Conservation (phyloP, 1,284 basidiomycete genomes). For the Trametes polyzona region DNA sequence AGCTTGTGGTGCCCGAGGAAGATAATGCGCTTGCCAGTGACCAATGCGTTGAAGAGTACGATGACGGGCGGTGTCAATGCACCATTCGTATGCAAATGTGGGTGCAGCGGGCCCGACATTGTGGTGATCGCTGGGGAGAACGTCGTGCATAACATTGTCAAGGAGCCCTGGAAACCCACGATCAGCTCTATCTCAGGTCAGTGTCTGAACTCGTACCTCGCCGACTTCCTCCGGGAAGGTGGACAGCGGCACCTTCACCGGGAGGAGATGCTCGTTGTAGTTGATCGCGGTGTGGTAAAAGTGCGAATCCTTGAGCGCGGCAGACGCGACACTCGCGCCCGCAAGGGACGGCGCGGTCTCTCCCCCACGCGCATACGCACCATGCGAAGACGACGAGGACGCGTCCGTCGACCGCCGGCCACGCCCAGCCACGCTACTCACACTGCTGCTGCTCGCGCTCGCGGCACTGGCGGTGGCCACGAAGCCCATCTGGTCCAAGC, state of each 20-base stretch:
- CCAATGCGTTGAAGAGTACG: slow-evolving; percentile 92
- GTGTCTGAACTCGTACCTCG: slow-evolving; percentile 59
- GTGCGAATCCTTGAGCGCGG: slow-evolving; percentile 85
- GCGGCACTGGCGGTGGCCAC: slow-evolving; percentile 28
- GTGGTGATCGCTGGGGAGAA: slow-evolving; percentile 75
- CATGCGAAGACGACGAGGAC: slow-evolving; percentile 68
- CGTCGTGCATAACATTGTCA: slow-evolving; percentile 88
- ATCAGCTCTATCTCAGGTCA: background rate
- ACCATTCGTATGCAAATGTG: slow-evolving; percentile 93
- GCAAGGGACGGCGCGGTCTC: slow-evolving; percentile 25
- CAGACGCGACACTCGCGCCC: slow-evolving; percentile 31
- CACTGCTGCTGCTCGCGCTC: slow-evolving; percentile 26
- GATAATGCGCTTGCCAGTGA: slow-evolving; percentile 92
- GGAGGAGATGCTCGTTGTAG: slow-evolving; percentile 79
- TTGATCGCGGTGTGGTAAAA: slow-evolving; percentile 86
- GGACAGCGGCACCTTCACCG: slow-evolving; percentile 85
- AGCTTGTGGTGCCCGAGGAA: slow-evolving; percentile 90
- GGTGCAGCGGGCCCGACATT: slow-evolving; percentile 80
- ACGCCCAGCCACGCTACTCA: slow-evolving; percentile 35
- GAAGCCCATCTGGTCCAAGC: slow-evolving; percentile 36
- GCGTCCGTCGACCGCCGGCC: slow-evolving; percentile 71
- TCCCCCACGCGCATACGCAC: slow-evolving; percentile 29
- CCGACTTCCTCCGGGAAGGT: slow-evolving; percentile 95
- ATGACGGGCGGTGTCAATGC: slow-evolving; percentile 91
- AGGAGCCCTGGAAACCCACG: slow-evolving; percentile 70